Evolutionary conservation across 1,284 basidiomycete genomes (phyloP), one percentile per base, ranked within the genome.

Genomic region (Fomitopsis pinicola): DNA sequence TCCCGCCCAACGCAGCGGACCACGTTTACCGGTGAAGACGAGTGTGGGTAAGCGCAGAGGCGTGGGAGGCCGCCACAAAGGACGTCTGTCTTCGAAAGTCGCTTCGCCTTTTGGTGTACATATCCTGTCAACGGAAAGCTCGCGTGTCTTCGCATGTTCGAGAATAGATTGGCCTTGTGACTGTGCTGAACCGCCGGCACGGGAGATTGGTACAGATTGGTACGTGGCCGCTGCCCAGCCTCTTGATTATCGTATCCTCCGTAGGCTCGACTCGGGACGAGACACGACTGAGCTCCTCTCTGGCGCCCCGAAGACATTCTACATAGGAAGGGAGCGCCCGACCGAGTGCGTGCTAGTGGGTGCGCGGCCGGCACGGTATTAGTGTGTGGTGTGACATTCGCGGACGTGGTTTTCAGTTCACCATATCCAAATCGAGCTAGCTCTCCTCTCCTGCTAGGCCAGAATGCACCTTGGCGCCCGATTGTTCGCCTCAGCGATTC

Each of bases 21-120:
- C 85, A 86, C 71, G 82, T 86, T 60, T 86, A 86, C 71, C 85
- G 84, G 72, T 86, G 73, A 82, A 63, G 54, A 22, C 57, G 42
- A 57, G 58, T 50, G 59, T 36, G 45, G 40, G 36, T 22, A 52
- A 57, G 62, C 52, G 59, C 52, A 56, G 55, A 59, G 15, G 59
- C 63, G 45, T 59, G 59, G 57, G 61, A 59, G 64, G 66, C 64
- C 68, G 65, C 68, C 66, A 67, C 68, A 62, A 66, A 63, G 67
- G 61, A 61, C 12, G 26, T 50, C 28, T 50, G 58, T 64, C 60
- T 22, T 48, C 46, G 61, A 62, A 50, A 57, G n/a, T 2, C 40
- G 42, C 28, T 59, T 33, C 28, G 45, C 36, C 36, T 56, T 40
- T 45, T 44, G 57, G 59, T 63, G 62, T 63, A 63, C 52, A 60